Conservation (phyloP, 306 rosid species). For the Lathyrus tuberosus region DNA sequence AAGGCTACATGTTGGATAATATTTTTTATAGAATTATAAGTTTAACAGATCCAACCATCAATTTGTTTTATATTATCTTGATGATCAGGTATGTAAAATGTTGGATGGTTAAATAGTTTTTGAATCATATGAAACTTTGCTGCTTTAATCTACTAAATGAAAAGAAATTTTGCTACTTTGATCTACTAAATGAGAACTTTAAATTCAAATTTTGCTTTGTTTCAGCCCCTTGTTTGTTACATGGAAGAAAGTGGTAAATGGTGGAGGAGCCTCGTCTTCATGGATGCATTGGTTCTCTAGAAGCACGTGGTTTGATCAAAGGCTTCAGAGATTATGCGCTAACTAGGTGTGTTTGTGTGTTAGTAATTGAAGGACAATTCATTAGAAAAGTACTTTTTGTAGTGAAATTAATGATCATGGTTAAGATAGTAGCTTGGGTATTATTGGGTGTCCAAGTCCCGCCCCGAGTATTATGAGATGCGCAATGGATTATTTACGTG, state of each 20-base stretch:
- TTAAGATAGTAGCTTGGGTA: background rate
- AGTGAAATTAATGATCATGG: slow-evolving; percentile 11
- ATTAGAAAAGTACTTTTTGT: slow-evolving; percentile 7
- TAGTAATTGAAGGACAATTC: slow-evolving; percentile 9
- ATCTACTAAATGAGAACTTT: too few species aligned
- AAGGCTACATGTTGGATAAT: too few species aligned
- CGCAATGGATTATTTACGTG: background rate
- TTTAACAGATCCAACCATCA: too few species aligned
- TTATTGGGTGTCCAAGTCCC: background rate
- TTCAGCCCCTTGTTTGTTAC: slow-evolving; percentile 98
- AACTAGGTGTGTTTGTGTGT: slow-evolving; percentile 60
- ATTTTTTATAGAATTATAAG: too few species aligned
- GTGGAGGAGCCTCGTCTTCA: slow-evolving; percentile 92
- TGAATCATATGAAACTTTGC: too few species aligned
- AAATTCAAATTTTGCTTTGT: slow-evolving; percentile 38
- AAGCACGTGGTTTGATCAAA: slow-evolving; percentile 72
- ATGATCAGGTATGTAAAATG: too few species aligned
- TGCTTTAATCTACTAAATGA: too few species aligned
- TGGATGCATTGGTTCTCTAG: slow-evolving; percentile 95
- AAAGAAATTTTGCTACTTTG: too few species aligned
- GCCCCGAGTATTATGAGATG: background rate
- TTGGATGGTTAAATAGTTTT: too few species aligned
- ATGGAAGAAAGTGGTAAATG: slow-evolving; percentile 91
- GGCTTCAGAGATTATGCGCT: slow-evolving; percentile 88
- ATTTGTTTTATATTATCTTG: too few species aligned